Evolutionary conservation across 202 grass and related monocot genomes (phyloP), one percentile per base, ranked within the genome.

Genomic region (Setaria viridis): DNA sequence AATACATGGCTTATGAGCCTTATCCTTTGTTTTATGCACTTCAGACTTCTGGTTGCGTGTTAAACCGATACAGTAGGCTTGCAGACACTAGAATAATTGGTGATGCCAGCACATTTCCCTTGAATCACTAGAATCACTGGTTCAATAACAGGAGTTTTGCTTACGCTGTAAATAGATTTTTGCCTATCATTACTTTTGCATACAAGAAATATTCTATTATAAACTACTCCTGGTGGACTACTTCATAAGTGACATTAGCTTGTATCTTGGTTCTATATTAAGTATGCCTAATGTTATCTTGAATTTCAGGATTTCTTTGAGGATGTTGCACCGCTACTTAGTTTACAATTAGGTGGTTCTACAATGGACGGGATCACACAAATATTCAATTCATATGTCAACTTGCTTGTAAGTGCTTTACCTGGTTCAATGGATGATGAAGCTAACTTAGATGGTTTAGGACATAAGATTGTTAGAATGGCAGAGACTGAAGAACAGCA

Each of bases 301-400:
- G 20, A 84, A 86, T 89, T 90, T 76, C 91, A 99, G 96, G 96
- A 99, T 74, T 99, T 95, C 85, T 99, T 99, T 62, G 96, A 99
- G 82, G 93, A 99, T 76, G 91, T 99, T 1, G 91, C 91, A 3
- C 96, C 96, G 74, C 90, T 99, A 35, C 93, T 99, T 70, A 95
- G 91, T 80, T 83, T 99, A 84, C 93, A 99, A 54, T 80, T 99
- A 79, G 93, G 96, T 75, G 96, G 96, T 79, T 90, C 93, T 33
- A 92, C 93, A 29, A 94, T 99, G 93, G 91, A 99, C 74, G 93
- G 93, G 34, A 91, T 99, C 60, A 76, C 93, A 54, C 82, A 99
- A 68, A 93, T 92, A 47, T 99, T 99, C 79, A 92, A 87, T 78
- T 95, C 92, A 48, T 99, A 99, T 72, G 88, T 94, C 66, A 95